These are phyloP conservation scores for Globisporangium abappressorium DNA, from an alignment of 352 stramenopile genomes.

Conservation along the genomic window DNA sequence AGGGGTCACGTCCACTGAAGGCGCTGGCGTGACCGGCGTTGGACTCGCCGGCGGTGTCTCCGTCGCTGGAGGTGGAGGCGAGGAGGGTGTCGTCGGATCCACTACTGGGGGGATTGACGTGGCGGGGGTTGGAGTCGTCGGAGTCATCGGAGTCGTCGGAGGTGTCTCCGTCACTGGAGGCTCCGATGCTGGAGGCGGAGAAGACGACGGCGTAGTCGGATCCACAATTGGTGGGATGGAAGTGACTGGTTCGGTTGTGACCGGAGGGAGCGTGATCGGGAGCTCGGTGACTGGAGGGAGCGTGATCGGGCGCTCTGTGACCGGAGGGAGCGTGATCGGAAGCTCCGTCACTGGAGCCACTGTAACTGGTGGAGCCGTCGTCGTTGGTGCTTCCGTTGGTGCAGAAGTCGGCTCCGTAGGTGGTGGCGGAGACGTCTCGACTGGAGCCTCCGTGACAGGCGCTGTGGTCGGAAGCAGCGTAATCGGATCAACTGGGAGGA, in stretches of 20 bases:
- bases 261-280: not conserved
- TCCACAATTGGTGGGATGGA: not conserved
- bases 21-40: conserved; percentile 6
- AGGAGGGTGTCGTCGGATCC: not conserved
- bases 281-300: no score
- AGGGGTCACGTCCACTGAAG: not conserved
- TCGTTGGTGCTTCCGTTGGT: conserved; percentile 18
- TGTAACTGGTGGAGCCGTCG: conserved; percentile 16
- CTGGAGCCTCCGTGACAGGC: not conserved
- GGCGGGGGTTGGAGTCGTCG: not conserved
- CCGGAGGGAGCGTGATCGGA: conserved; percentile 3
- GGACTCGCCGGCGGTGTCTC: conserved; percentile 10
- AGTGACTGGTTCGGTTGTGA: not conserved
- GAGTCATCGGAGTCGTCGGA: not conserved
- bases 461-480: conserved; percentile 15
- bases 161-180: conserved; percentile 18
- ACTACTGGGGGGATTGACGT: not conserved
- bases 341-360: no score
- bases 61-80: conserved; percentile 11
- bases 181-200: conserved; percentile 6
- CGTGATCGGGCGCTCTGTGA: not conserved
- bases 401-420: conserved; percentile 7
- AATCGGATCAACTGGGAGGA: conserved; percentile 10
- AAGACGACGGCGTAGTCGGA: not conserved
- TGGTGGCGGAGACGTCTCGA: not conserved